These are phyloP conservation scores for Boletellus sp. DNA, from an alignment of 1,284 basidiomycete species.

Conservation along the genomic window DNA sequence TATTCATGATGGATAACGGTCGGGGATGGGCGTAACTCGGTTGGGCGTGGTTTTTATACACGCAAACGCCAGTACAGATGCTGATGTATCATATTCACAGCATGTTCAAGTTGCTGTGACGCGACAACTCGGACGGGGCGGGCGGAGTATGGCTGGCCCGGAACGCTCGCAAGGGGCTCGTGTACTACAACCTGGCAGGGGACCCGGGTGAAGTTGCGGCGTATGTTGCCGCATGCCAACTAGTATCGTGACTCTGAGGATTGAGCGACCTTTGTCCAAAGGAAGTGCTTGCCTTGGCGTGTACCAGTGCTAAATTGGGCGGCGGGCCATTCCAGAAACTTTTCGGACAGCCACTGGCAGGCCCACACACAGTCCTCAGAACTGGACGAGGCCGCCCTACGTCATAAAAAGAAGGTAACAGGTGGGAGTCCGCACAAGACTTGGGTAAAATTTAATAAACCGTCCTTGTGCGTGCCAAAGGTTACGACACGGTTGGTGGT, in stretches of 20 bases:
- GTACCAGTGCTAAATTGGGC: conserved; percentile 8
- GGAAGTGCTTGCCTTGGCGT: not conserved
- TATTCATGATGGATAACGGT: conserved; percentile 14
- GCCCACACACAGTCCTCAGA: conserved; percentile 1
- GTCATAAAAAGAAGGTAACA: not conserved
- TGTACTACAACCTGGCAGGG: too few species aligned
- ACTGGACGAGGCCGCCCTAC: not conserved
- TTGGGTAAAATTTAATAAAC: too few species aligned
- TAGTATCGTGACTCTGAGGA: conserved; percentile 21
- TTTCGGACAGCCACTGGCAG: conserved; percentile 17
- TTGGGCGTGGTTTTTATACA: conserved; percentile 16
- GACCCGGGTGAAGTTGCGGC: too few species aligned
- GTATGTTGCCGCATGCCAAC: conserved; percentile 8
- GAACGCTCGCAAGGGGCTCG: not conserved
- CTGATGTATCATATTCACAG: conserved; percentile 17
- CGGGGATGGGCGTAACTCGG: not conserved
- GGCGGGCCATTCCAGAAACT: conserved; percentile 25
- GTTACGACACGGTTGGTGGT: too few species aligned
- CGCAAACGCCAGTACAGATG: not conserved
- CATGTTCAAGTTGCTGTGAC: conserved; percentile 30
- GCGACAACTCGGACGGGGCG: not conserved
- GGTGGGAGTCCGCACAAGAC: too few species aligned
- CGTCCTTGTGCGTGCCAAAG: too few species aligned
- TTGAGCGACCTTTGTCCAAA: conserved; percentile 5
- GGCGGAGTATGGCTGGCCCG: too few species aligned